Conservation (phyloP, 1,284 basidiomycete genomes). For the Fereydounia khargensis region DNA sequence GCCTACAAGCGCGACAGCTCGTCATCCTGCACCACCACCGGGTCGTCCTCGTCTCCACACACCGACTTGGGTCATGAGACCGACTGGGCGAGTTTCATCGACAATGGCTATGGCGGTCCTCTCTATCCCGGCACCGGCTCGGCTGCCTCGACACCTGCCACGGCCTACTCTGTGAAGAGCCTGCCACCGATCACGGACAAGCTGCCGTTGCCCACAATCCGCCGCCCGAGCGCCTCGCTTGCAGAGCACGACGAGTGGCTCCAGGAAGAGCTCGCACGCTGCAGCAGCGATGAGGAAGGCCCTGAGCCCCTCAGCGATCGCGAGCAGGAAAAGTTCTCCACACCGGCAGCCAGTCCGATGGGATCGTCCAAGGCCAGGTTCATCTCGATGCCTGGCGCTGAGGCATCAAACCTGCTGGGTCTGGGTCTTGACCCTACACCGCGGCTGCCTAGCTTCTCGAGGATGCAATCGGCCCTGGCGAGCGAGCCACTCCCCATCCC, state of each 20-base stretch:
- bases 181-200: neutral
- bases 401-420: conserved; percentile 13
- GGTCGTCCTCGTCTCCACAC: conserved; percentile 12
- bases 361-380: conserved; percentile 4
- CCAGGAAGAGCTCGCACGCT: conserved; percentile 25
- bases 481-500: too few species aligned
- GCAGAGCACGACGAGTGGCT: conserved; percentile 26
- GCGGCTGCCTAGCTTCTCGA: conserved; percentile 3
- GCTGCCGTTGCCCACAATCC: neutral
- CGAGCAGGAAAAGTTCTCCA: conserved; percentile 13
- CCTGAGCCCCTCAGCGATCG: conserved; percentile 3
- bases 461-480: too few species aligned
- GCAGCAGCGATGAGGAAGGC: conserved; percentile 17
- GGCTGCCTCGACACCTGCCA: neutral
- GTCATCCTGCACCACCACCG: conserved; percentile 4
- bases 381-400: neutral
- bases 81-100: too few species aligned
- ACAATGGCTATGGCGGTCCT: neutral
- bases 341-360: conserved; percentile 17
- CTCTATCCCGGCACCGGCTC: neutral
- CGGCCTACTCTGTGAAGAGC: neutral
- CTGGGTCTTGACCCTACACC: conserved; percentile 14
- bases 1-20: too few species aligned
- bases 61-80: too few species aligned
- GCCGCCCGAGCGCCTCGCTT: neutral